Conservation (phyloP, 106 monocot species). For the Alisma plantagoaquatica region DNA sequence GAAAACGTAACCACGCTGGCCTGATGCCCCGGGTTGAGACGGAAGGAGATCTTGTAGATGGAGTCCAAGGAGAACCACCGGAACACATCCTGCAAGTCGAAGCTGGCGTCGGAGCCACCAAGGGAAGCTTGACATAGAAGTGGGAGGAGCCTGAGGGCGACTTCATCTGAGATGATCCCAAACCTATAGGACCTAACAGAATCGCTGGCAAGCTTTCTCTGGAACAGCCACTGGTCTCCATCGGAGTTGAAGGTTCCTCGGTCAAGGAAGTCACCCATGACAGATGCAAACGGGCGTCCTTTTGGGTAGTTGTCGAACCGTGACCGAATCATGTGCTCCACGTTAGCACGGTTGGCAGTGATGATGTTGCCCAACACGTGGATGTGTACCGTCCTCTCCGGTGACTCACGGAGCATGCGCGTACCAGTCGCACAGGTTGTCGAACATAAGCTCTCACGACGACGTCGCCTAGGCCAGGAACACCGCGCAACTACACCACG, state of each 20-base stretch:
- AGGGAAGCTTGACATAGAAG: conserved; percentile 3
- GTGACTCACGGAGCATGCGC: conserved; percentile 17
- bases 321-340: conserved; percentile 16
- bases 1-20: conserved; percentile 5
- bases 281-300: conserved; percentile 19
- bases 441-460: conserved; percentile 11
- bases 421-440: conserved; percentile 26
- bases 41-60: conserved; percentile 25
- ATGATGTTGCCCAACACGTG: conserved; percentile 21
- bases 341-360: conserved; percentile 22
- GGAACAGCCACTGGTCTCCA: conserved; percentile 20
- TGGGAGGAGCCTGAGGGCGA: conserved; percentile 10
- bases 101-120: not conserved
- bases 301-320: conserved; percentile 29
- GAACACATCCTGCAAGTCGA: conserved; percentile 23
- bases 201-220: conserved; percentile 20
- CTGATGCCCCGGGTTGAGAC: conserved; percentile 20
- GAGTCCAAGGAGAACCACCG: conserved; percentile 20
- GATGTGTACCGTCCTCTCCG: conserved; percentile 19
- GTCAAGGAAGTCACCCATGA: conserved; percentile 28
- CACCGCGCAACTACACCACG: conserved; percentile 18
- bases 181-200: conserved; percentile 18
- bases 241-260: conserved; percentile 26
- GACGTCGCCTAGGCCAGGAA: conserved; percentile 11
- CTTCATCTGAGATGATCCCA: conserved; percentile 8